These are phyloP conservation scores for Neonectria faginata DNA, from an alignment of 2,329 filamentous ascomycete genomes.

Conservation along the genomic window DNA sequence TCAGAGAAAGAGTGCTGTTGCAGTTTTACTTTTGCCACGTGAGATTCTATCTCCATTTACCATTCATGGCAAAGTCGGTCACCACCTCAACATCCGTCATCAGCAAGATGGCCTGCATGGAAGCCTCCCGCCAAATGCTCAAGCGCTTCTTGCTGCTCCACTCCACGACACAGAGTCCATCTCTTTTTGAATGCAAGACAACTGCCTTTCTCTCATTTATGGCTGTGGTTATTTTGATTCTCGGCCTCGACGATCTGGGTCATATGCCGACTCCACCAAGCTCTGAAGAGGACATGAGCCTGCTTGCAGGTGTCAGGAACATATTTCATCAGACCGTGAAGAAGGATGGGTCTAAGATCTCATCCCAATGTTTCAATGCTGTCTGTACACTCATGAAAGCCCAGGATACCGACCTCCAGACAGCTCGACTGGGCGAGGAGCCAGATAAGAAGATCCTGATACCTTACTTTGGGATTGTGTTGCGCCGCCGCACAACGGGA, in stretches of 20 bases:
- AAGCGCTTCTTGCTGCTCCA: constrained; percentile 13
- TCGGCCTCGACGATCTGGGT: constrained; percentile 7
- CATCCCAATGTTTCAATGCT: constrained; percentile 9
- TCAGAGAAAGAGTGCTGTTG: constrained; percentile 3
- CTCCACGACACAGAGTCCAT: neutral
- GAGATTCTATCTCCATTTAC: constrained; percentile 12
- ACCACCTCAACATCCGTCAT: neutral
- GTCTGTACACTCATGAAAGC: constrained; percentile 10
- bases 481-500: neutral
- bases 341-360: constrained; percentile 17
- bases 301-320: neutral
- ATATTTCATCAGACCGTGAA: neutral
- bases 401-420: neutral
- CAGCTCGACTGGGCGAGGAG: neutral
- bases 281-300: neutral
- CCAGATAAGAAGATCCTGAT: constrained; percentile 11
- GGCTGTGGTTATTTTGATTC: constrained; percentile 13
- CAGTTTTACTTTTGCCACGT: constrained; percentile 23
- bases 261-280: neutral
- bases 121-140: constrained; percentile 10
- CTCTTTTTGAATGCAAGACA: constrained; percentile 22
- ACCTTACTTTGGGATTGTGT: constrained; percentile 19
- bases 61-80: constrained; percentile 14
- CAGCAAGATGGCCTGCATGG: constrained; percentile 18
- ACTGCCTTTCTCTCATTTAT: constrained; percentile 15